Base-by-base conservation (phyloP, 1,284 basidiomycete genomes). In the Clitocybe nebularis region DNA sequence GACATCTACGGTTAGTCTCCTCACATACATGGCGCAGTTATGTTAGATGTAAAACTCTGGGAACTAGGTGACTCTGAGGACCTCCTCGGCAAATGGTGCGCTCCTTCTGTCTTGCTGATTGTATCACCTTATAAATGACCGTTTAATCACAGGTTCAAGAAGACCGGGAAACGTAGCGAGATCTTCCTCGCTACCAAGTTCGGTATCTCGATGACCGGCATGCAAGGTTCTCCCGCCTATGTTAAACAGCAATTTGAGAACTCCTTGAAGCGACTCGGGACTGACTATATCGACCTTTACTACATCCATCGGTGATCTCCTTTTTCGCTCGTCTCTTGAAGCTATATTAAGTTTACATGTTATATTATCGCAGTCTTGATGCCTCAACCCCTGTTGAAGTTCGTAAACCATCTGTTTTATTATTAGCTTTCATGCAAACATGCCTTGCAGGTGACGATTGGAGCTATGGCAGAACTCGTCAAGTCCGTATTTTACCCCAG, bases 171-270 rank as follows among this genome's bases (percentile, higher is more conserved):
- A 36, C 61, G 69, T 21, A 51, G 60, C 35, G 54, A 72, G 33
- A 68, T 77, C 22, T 76, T 75, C 56, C 54, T 76, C 3, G 67
- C 69, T 2, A 71, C 67, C 34, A 82, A 82, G 55, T 78, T 77
- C 47, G 75, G 73, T 0, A 47, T 68, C 38, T 52, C 42, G 9
- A 40, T 46, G 14, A 17, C 41, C 11, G 46, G 47, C 0, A 43
- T 56, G 23, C 56, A 60, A 22, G 63, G 64, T 1, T 56, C 58
- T 13, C 65, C 68, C 4, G 65, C 62, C 45, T 68, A 66, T 45
- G 55, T 66, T 9, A 60, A 51, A 24, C 47, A 53, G 22, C 47
- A 58, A 3, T 36, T 49, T 23, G 56, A 58, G 19, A 58, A 50
- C 25, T 67, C 66, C 5, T 47, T 68, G 29, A 46, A 54, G 40